Base-by-base conservation (phyloP, 257 asterid species). In the Fraxinus cuspidata region DNA sequence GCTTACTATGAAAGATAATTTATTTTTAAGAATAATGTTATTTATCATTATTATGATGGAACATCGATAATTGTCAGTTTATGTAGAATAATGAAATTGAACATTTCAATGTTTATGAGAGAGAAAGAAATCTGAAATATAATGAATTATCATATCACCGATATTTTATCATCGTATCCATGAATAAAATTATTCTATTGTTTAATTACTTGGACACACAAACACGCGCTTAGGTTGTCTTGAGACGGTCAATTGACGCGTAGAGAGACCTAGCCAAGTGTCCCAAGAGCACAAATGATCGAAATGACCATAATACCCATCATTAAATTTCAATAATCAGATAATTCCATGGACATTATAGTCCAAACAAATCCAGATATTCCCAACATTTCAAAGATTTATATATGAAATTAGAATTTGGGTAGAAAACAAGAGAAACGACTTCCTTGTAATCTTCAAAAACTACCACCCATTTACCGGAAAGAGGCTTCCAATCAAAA, bases 211-310 rank as follows among this genome's bases (percentile, higher is more conserved):
- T 58, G 29, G 65, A 60, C 29, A 25, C 80, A 70, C 80, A 21
- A 35, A 35, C 83, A 63, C 19, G 18, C 69, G 32, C 69, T 3
- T 18, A 25, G 40, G 51, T 77, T 74, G 49, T 78, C 51, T 77
- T 63, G 84, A 80, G 84, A 56, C 79, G 47, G 83, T 80, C 84
- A 84, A 81, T 81, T 12, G 75, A 84, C 88, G 83, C 85, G 88
- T 49, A 58, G 25, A 28, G 25, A 37, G 56, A 27, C 79, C 35
- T 29, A 47, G 64, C 72, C 12, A 42, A 21, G 16, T 58, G 15
- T 58, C 66, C 15, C 5, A n/a, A 58, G 4, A 16, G 4, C n/a
- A 47, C 5, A 15, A 47, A 47, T 15, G 0, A 16, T 16, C n/a
- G 2, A 19, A 63, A 60, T 4, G 32, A 25, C 34, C 15, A 63